Evolutionary conservation across 2,329 filamentous ascomycete species (phyloP).

Genomic region (Cordyceps militaris): DNA sequence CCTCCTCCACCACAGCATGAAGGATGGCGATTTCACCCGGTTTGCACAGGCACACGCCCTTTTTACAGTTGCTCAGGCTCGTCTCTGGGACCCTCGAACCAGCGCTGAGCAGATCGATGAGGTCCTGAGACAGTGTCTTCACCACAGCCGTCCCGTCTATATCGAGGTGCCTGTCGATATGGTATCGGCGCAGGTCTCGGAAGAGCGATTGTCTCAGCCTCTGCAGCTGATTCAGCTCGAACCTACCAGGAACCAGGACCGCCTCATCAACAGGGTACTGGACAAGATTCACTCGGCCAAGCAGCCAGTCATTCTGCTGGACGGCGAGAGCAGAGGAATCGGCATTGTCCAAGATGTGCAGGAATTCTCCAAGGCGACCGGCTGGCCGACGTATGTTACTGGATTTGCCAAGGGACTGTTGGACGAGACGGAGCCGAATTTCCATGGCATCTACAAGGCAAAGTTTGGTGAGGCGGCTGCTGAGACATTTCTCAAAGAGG

Average conservation of each 20-base stretch:
- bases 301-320: constrained; percentile 44
- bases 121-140: constrained; percentile 41
- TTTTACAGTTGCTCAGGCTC: constrained; percentile 44
- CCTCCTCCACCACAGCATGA: constrained; percentile 47
- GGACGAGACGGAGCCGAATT: constrained; percentile 39
- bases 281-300: constrained; percentile 37
- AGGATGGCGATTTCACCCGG: constrained; percentile 45
- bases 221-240: constrained; percentile 17
- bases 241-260: constrained; percentile 18
- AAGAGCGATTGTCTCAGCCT: constrained; percentile 23
- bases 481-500: constrained; percentile 30
- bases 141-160: constrained; percentile 49
- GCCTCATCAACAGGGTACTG: constrained; percentile 29
- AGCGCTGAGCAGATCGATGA: constrained; percentile 45
- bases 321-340: constrained; percentile 39
- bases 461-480: constrained; percentile 28
- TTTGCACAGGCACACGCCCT: constrained; percentile 43
- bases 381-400: constrained; percentile 41
- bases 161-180: constrained; percentile 49
- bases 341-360: constrained; percentile 36
- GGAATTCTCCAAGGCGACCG: constrained; percentile 33
- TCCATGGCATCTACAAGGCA: constrained; percentile 42
- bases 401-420: constrained; percentile 44
- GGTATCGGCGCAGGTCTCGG: constrained; percentile 31
- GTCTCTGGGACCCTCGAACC: constrained; percentile 35